Evolutionary conservation across 805 yeast species (phyloP).

Genomic region (Kuraishia floccosa): DNA sequence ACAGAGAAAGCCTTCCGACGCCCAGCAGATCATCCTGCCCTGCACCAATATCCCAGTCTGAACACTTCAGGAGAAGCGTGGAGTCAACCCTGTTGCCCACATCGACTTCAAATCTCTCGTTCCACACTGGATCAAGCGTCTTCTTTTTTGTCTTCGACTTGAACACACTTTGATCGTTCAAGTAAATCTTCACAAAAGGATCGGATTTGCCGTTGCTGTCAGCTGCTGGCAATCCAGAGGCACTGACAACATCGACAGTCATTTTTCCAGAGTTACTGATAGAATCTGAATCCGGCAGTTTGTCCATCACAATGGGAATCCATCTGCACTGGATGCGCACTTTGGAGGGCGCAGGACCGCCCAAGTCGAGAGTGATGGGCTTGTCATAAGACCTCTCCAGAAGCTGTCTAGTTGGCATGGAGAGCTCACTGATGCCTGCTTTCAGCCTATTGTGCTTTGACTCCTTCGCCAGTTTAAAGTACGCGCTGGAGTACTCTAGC

Average conservation of each 20-base stretch:
- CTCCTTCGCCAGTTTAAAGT: conserved; percentile 51
- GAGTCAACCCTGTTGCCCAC: conserved; percentile 56
- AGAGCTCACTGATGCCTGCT: conserved; percentile 47
- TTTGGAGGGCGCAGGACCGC: conserved; percentile 34
- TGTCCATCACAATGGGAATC: conserved; percentile 58
- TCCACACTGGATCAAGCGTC: conserved; percentile 86
- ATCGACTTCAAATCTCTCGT: conserved; percentile 50
- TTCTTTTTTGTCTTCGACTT: conserved; percentile 77
- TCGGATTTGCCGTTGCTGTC: conserved; percentile 91
- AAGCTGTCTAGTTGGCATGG: conserved; percentile 55
- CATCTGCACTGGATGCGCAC: conserved; percentile 55
- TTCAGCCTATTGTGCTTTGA: conserved; percentile 41
- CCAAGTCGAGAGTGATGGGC: conserved; percentile 44
- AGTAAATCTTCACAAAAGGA: conserved; percentile 66
- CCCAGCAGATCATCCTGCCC: conserved; percentile 80
- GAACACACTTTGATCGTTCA: conserved; percentile 53
- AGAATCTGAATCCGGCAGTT: conserved; percentile 65
- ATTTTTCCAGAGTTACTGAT: conserved; percentile 67
- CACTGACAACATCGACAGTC: conserved; percentile 48
- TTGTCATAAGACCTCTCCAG: conserved; percentile 53
- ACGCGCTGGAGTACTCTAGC: conserved; percentile 58
- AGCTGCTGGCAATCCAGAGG: conserved; percentile 66
- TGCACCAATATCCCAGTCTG: conserved; percentile 93
- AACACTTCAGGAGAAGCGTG: conserved; percentile 41
- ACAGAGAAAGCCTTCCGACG: conserved; percentile 41